Evolutionary conservation across 164 flowering plant genomes (phyloP), one percentile per base, ranked within the genome.

Genomic region (Macadamia integrifolia): DNA sequence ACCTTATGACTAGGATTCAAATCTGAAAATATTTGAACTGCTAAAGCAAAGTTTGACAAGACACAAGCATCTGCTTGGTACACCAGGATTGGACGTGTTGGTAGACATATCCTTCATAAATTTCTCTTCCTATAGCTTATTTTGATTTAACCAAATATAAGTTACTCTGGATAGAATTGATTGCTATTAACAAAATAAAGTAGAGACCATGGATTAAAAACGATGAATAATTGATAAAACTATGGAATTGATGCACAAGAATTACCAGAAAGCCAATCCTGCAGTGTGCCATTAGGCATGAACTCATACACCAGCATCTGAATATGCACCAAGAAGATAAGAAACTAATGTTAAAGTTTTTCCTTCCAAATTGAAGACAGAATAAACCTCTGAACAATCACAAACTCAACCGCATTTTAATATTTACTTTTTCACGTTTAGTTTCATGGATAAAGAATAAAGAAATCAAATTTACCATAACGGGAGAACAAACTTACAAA

Each of bases 301-400:
- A 70, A 70, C 68, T 70, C 73, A 70, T 70, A 70, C 57, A 70
- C 15, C 68, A 70, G 44, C 68, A 70, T 70, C 73, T 70, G 63
- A 53, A 64, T 50, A 64, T 42, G 35, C 46, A 48, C 11, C 35
- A 32, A 57, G 14, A 29, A 55, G 15, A 52, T n/a, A 0, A 13
- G 1, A 3, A 15, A 2, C 40, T 2, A 7, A 53, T 11, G 59
- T 11, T 15, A 0, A 52, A 65, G 15, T 14, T 65, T 65, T 40
- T n/a, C 48, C 0, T 10, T 53, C 56, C 59, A 53, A 6, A 50
- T 29, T 65, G 4, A 6, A 32, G 15, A 23, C 12, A 13, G 40
- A 18, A 30, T 0, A n/a, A 53, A 56, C 6, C 40, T 52, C 1
- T 58, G 42, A 53, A 52, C 13, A 17, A 53, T 53, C 57, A 53